Base-by-base conservation (phyloP, 2,329 filamentous ascomycete genomes). In the Penicillium sclerotiorum region DNA sequence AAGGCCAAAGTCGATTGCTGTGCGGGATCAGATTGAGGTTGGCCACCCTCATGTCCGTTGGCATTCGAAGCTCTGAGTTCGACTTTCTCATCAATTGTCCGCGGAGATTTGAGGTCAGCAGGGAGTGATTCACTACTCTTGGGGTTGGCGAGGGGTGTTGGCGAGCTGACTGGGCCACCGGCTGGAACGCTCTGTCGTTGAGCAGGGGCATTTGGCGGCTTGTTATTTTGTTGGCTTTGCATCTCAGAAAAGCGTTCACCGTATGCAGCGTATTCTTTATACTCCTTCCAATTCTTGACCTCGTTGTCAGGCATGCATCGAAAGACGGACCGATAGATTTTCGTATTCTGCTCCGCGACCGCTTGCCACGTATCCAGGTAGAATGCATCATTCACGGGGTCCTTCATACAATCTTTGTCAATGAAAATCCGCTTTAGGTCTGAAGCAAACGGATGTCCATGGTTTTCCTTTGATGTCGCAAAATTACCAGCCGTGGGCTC, bases 241-340 rank as follows among this genome's bases (percentile, higher is more conserved):
- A 81, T 71, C 60, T 88, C 85, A 48, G 83, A 81, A 76, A 99
- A 96, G 38, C 85, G 83, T 58, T 88, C 84, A 15, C 81, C 80
- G 67, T 96, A 97, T 4, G 85, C 80, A 46, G 83, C 80, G 65
- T 88, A 95, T 58, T 95, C 88, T 56, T 89, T 87, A 72, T 99
- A 99, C 56, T 95, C 89, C 58, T 88, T 86, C 94, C 94, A 99
- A 36, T 88, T 93, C 56, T 85, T 87, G 21, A 96, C 94, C 65
- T 96, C 90, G 44, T 86, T 96, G 68, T 99, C 94, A 1, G 94
- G 94, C 89, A 95, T 95, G 71, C 92, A 96, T 39, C 92, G 86
- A 77, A 99, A 99, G 8, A 99, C 93, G 53, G 88, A 85, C 25
- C 94, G 88, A 74, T 89, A 99, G 40, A 99, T 82, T 67, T 91